Percentiles rank a stretch among this genome's conserved stretches.
These are phyloP conservation scores for Raphanus hybrid DNA, from an alignment of 441 rosid genomes.

Conservation along the genomic window DNA sequence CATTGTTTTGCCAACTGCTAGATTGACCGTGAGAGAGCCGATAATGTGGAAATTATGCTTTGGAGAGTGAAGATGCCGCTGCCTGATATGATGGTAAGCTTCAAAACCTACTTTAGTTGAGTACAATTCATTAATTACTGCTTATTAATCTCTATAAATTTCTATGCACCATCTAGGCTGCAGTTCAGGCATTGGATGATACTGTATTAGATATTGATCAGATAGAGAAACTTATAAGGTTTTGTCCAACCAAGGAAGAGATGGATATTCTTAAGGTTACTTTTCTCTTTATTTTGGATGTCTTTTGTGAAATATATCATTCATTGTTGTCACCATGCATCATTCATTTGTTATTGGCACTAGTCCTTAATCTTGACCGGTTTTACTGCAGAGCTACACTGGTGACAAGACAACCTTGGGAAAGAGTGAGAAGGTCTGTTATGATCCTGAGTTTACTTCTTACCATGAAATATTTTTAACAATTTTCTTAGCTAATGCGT, in stretches of 20 bases:
- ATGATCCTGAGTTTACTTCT: too few relatives aligned
- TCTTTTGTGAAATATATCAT: too few relatives aligned
- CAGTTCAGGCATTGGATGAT: neutral
- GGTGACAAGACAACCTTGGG: too few relatives aligned
- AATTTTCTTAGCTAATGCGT: too few relatives aligned
- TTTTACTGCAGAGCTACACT: too few relatives aligned
- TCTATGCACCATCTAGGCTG: conserved; percentile 51
- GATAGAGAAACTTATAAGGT: conserved; percentile 90
- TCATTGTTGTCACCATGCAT: too few relatives aligned
- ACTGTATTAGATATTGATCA: conserved; percentile 49
- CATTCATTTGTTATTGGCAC: too few relatives aligned
- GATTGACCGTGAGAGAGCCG: conserved; percentile 84
- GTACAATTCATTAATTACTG: too few relatives aligned
- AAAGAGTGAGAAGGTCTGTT: too few relatives aligned
- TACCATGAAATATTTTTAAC: too few relatives aligned
- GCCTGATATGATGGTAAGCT: conserved; percentile 96
- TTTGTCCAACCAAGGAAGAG: conserved; percentile 97
- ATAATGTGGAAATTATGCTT: conserved; percentile 95
- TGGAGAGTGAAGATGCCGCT: conserved; percentile 96
- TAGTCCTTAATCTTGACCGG: too few relatives aligned
- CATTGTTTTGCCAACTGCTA: neutral
- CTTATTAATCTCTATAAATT: too few relatives aligned
- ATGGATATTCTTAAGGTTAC: conserved; percentile 94
- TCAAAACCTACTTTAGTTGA: conserved; percentile 11
- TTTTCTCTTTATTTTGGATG: neutral